Conservation (phyloP, 2,329 filamentous ascomycete genomes). For the Fusarium foetens region DNA sequence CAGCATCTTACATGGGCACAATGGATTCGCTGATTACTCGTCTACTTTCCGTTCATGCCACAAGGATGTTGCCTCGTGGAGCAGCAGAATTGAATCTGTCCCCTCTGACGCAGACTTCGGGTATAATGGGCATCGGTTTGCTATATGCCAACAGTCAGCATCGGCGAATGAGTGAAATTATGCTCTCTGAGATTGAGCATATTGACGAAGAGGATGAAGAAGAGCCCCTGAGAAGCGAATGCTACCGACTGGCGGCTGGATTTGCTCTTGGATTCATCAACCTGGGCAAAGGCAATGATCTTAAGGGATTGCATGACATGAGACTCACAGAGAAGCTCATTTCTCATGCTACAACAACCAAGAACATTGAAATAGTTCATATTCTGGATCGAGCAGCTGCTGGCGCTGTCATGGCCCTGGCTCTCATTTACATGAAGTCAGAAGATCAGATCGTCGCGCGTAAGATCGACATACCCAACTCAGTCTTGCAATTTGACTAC, state of each 20-base stretch:
- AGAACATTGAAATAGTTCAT: conserved; percentile 91
- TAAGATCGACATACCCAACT: conserved; percentile 94
- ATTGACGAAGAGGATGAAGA: conserved; percentile 83
- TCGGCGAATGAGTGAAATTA: conserved; percentile 97
- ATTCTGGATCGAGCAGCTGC: conserved; percentile 92
- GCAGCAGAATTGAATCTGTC: conserved; percentile 95
- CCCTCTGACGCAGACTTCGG: conserved; percentile 91
- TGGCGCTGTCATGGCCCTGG: conserved; percentile 89
- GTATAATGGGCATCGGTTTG: conserved; percentile 95
- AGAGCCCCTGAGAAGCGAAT: conserved; percentile 88
- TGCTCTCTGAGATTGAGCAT: conserved; percentile 96
- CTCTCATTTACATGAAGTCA: conserved; percentile 97
- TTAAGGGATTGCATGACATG: conserved; percentile 94
- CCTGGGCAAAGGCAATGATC: conserved; percentile 86
- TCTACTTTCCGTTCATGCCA: conserved; percentile 93
- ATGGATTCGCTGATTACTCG: conserved; percentile 97
- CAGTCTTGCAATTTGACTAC: conserved; percentile 92
- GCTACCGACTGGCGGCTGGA: conserved; percentile 93
- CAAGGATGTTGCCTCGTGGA: conserved; percentile 89
- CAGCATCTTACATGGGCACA: conserved; percentile 92
- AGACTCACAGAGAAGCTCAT: conserved; percentile 88
- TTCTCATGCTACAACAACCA: conserved; percentile 84
- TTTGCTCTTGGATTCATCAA: conserved; percentile 96
- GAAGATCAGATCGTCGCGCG: conserved; percentile 86
- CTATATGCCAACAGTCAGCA: conserved; percentile 96